These are phyloP conservation scores for Mrakia hoshinonis DNA, from an alignment of 768 basidiomycete species.

Conservation along the genomic window DNA sequence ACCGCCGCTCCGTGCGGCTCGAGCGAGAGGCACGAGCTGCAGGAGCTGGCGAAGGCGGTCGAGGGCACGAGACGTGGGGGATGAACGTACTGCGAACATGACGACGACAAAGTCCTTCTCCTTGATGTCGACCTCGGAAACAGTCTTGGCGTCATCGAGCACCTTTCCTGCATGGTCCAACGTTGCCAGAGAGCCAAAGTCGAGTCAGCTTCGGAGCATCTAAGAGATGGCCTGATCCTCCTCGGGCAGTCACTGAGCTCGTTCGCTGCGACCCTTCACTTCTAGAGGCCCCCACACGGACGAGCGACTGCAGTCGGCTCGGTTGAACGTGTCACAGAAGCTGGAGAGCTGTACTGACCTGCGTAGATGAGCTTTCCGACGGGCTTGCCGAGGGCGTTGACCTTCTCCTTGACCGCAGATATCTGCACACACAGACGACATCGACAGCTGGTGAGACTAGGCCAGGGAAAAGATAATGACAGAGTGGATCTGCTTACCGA, in stretches of 20 bases:
- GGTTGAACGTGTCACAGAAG: no score
- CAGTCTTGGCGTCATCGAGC: slow-evolving; percentile 73
- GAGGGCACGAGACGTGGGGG: neutral
- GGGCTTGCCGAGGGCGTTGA: slow-evolving; percentile 62
- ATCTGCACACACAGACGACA: slow-evolving; percentile 41
- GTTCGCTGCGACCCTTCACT: no score
- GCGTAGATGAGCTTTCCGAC: slow-evolving; percentile 82
- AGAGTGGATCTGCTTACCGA: slow-evolving; percentile 43
- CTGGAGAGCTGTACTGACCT: slow-evolving; percentile 49
- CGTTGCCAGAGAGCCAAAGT: slow-evolving; percentile 6
- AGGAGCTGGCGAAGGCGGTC: neutral
- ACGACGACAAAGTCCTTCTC: slow-evolving; percentile 99
- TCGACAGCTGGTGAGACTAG: no score
- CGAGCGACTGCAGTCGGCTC: no score
- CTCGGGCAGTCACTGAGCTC: no score
- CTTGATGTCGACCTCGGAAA: slow-evolving; percentile 82
- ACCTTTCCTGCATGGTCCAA: slow-evolving; percentile 69
- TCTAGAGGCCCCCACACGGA: no score
- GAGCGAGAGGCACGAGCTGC: neutral
- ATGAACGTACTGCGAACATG: slow-evolving; percentile 83
- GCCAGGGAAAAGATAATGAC: no score
- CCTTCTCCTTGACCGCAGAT: slow-evolving; percentile 71
- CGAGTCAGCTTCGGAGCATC: neutral
- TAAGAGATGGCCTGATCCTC: neutral
- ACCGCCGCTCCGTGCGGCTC: neutral